phyloP scores from a whole-genome alignment of 2,329 filamentous ascomycete species.

The Trichophyton benhamiae region DNA sequence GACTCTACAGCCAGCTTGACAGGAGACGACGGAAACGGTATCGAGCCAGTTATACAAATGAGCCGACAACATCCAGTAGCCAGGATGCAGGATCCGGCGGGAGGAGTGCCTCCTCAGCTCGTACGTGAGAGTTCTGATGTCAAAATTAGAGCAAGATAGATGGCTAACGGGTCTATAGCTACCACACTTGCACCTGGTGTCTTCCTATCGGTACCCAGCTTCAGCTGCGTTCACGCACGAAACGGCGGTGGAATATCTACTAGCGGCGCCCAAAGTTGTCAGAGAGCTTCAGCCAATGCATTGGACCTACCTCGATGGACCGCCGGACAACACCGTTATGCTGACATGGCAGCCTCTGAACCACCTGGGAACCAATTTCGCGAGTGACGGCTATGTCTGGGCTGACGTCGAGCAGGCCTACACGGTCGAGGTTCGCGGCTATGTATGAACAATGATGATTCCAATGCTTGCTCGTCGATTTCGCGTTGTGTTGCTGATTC shows the following conservation, averaged over 20 bases:
- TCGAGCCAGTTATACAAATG: slow-evolving; percentile 6
- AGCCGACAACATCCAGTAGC: slow-evolving; percentile 12
- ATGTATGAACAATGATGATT: slow-evolving; percentile 39
- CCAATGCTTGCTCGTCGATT: not conserved
- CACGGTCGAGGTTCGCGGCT: slow-evolving; percentile 59
- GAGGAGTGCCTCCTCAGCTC: slow-evolving; percentile 35
- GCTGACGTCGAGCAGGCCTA: slow-evolving; percentile 66
- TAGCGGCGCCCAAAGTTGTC: slow-evolving; percentile 72
- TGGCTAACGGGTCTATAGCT: slow-evolving; percentile 42
- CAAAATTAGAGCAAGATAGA: slow-evolving; percentile 1
- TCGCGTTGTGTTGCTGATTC: slow-evolving; percentile 10
- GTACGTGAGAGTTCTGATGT: slow-evolving; percentile 20
- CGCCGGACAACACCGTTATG: slow-evolving; percentile 68
- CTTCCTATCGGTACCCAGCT: slow-evolving; percentile 65
- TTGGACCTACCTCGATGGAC: slow-evolving; percentile 82
- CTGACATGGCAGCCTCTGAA: slow-evolving; percentile 79
- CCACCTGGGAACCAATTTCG: slow-evolving; percentile 58
- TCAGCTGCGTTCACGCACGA: slow-evolving; percentile 59
- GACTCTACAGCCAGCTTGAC: no score
- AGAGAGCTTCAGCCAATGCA: slow-evolving; percentile 76
- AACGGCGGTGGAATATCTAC: slow-evolving; percentile 71
- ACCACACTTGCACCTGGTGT: slow-evolving; percentile 81
- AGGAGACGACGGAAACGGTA: no score
- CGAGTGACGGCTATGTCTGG: slow-evolving; percentile 90
- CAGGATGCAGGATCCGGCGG: slow-evolving; percentile 36